phyloP scores from a whole-genome alignment of 2,329 filamentous ascomycete species.

The Exophiala sp. region DNA sequence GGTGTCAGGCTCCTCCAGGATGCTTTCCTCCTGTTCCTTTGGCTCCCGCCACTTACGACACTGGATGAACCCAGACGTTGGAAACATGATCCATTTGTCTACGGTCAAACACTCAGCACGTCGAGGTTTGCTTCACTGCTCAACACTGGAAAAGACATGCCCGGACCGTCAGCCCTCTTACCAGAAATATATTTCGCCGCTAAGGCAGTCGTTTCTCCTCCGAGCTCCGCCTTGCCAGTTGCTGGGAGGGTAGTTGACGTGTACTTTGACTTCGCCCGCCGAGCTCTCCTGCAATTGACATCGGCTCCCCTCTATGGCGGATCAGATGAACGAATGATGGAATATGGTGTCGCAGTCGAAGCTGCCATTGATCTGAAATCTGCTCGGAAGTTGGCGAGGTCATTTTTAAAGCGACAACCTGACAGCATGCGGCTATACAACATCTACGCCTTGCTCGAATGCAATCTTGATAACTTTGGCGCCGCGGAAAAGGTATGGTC shows the following conservation, averaged over 20 bases:
- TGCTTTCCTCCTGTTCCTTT: constrained; percentile 67
- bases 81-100: constrained; percentile 56
- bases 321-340: constrained; percentile 51
- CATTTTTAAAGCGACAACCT: constrained; percentile 65
- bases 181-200: neutral
- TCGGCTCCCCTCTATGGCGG: constrained; percentile 37
- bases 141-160: neutral
- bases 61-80: constrained; percentile 28
- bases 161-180: neutral
- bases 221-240: neutral
- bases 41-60: constrained; percentile 59
- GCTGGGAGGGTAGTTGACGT: constrained; percentile 23
- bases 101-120: constrained; percentile 62
- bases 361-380: constrained; percentile 51
- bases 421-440: constrained; percentile 69
- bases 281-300: constrained; percentile 58
- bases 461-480: constrained; percentile 53
- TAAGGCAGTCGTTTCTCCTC: neutral
- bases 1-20: constrained; percentile 57
- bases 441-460: constrained; percentile 72
- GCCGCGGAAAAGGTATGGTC: constrained; percentile 63
- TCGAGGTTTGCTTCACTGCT: neutral
- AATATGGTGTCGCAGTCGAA: constrained; percentile 69
- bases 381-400: constrained; percentile 69
- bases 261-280: constrained; percentile 48